phyloP scores from a whole-genome alignment of 176 grass and related monocot species.

The Oropetium thomaeum region DNA sequence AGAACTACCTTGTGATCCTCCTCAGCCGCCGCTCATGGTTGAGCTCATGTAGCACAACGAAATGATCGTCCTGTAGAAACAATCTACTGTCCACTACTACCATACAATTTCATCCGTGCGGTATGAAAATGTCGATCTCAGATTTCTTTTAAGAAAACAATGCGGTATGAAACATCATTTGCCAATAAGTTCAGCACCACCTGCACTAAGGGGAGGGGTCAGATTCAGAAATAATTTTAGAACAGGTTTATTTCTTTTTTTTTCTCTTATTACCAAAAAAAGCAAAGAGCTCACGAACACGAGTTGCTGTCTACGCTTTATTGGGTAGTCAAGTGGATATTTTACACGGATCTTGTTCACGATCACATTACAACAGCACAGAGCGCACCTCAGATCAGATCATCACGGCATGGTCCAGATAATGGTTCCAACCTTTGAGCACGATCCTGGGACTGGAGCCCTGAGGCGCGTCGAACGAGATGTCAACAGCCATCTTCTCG shows the following conservation, averaged over 20 bases:
- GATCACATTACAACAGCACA: not conserved
- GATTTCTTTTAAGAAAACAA: too few species aligned
- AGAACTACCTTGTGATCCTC: too few species aligned
- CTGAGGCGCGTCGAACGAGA: constrained; percentile 68
- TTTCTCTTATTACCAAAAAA: too few species aligned
- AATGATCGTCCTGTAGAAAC: too few species aligned
- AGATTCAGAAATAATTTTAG: not conserved
- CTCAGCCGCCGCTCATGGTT: too few species aligned
- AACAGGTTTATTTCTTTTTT: not conserved
- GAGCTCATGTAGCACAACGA: too few species aligned
- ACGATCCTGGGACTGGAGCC: constrained; percentile 54
- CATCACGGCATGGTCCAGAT: constrained; percentile 40
- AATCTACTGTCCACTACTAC: too few species aligned
- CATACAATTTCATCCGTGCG: too few species aligned
- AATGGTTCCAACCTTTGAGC: constrained; percentile 80
- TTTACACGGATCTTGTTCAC: constrained; percentile 13
- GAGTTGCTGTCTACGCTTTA: constrained; percentile 21
- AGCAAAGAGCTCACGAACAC: not conserved
- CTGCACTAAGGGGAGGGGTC: too few species aligned
- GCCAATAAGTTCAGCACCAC: too few species aligned
- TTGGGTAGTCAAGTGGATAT: constrained; percentile 4
- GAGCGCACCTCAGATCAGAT: constrained; percentile 37
- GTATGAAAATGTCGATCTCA: too few species aligned
- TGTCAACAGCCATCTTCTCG: constrained; percentile 57
- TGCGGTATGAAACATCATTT: too few species aligned